Evolutionary conservation across 768 basidiomycete genomes (phyloP).

Genomic region (Lentinula detonsa): DNA sequence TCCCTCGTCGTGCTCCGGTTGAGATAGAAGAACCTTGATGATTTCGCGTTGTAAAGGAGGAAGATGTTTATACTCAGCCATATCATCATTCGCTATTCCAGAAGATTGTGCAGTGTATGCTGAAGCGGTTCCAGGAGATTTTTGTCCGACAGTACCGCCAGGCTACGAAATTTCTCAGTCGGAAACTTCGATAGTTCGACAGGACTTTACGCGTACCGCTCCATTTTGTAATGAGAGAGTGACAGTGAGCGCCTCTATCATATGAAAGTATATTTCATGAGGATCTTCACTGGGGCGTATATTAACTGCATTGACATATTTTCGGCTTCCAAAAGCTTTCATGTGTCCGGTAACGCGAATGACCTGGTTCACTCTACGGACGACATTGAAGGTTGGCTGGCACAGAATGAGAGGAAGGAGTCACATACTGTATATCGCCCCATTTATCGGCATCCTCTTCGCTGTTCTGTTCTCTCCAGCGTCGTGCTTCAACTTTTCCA

Average conservation of each 20-base stretch:
- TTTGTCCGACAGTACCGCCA: neutral
- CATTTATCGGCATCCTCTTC: conserved; percentile 49
- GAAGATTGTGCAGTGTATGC: conserved; percentile 37
- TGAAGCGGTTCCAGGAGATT: conserved; percentile 15
- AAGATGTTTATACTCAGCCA: conserved; percentile 49
- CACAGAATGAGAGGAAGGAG: neutral
- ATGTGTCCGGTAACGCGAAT: conserved; percentile 78
- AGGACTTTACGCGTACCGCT: conserved; percentile 37
- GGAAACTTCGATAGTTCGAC: neutral
- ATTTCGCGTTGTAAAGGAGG: conserved; percentile 59
- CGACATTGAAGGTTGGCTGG: neutral
- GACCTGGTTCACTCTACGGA: conserved; percentile 62
- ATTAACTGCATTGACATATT: conserved; percentile 74
- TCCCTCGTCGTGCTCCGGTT: conserved; percentile 41
- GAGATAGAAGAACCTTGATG: conserved; percentile 50
- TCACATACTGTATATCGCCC: conserved; percentile 39
- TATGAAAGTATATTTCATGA: conserved; percentile 80
- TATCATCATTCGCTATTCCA: conserved; percentile 12
- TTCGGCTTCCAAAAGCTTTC: conserved; percentile 76
- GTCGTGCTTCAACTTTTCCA: conserved; percentile 68
- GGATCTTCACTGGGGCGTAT: conserved; percentile 64
- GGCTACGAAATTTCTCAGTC: neutral
- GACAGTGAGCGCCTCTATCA: conserved; percentile 67
- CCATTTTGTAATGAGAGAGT: conserved; percentile 64
- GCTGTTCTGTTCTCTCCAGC: conserved; percentile 70